Percentiles rank a stretch among this genome's conserved stretches.
These are phyloP conservation scores for Raddia distichophylla DNA, from an alignment of 176 grass and related monocot species.

Conservation along the genomic window DNA sequence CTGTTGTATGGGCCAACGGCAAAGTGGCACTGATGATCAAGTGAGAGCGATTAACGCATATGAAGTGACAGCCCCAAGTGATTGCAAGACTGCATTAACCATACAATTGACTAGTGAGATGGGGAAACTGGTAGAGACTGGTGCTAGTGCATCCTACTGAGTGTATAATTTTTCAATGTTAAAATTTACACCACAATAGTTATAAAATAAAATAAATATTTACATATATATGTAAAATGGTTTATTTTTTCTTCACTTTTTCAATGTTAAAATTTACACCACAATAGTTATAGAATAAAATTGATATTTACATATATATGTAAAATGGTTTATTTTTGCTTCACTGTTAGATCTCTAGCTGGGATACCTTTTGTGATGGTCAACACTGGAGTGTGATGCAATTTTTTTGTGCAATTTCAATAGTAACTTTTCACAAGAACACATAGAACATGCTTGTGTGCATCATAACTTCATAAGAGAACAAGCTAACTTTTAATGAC, in stretches of 20 bases:
- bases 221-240: conserved; percentile 1
- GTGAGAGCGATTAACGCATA: conserved; percentile 27
- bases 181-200: not conserved
- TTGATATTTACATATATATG: conserved; percentile 17
- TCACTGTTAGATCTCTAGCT: conserved; percentile 7
- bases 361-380: not conserved
- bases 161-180: not conserved
- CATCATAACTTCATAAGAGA: not conserved
- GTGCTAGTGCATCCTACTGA: conserved; percentile 15
- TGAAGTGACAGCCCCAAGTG: conserved; percentile 11
- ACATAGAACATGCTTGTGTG: not conserved
- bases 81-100: conserved; percentile 4
- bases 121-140: not conserved
- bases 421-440: not conserved
- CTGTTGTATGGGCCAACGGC: conserved; percentile 5
- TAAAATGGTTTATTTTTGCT: conserved; percentile 6
- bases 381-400: not conserved
- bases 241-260: conserved; percentile 3
- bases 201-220: conserved; percentile 12
- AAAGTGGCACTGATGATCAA: conserved; percentile 18
- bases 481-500: conserved; percentile 29
- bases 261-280: not conserved
- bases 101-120: conserved; percentile 10
- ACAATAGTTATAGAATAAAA: not conserved
- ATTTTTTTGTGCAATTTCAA: conserved; percentile 15